phyloP scores from a whole-genome alignment of 2,329 filamentous ascomycete species.

The Aspergillus melleus region DNA sequence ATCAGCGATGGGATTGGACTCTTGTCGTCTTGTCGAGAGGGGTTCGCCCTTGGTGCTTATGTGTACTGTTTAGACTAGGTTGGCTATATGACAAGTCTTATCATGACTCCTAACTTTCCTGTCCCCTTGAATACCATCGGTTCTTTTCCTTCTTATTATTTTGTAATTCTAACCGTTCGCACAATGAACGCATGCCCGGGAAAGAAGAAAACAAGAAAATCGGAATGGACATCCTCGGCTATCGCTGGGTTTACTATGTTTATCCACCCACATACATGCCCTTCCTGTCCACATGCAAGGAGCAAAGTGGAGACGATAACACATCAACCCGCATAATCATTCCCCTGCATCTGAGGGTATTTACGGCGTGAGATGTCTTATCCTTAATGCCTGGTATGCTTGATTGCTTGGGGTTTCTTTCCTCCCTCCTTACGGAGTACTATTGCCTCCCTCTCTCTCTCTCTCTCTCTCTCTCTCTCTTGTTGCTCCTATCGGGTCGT shows the following conservation, averaged over 20 bases:
- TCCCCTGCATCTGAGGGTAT: slow-evolving; percentile 8
- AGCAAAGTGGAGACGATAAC: slow-evolving; percentile 8
- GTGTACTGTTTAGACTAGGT: not conserved
- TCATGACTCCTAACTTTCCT: too few relatives aligned
- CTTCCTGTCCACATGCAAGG: slow-evolving; percentile 6
- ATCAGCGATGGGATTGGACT: not conserved
- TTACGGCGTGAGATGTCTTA: not conserved
- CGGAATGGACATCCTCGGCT: not conserved
- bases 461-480: not conserved
- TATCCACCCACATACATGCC: slow-evolving; percentile 3
- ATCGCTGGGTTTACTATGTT: not conserved
- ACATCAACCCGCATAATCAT: slow-evolving; percentile 6
- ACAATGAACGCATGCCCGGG: not conserved
- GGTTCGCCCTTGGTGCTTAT: too few relatives aligned
- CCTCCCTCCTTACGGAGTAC: not conserved
- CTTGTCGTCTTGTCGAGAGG: not conserved
- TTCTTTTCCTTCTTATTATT: not conserved
- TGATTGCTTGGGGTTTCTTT: not conserved
- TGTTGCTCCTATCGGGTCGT: not conserved
- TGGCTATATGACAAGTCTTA: too few relatives aligned
- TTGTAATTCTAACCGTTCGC: not conserved
- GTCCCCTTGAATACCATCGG: not conserved
- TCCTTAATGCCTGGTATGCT: not conserved
- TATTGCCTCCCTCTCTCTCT: not conserved
- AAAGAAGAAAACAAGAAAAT: not conserved